A percentile compares a stretch with the other conserved stretches of the same genome.
phyloP scores from a whole-genome alignment of 106 monocot species.

The Triglochin maritima region DNA sequence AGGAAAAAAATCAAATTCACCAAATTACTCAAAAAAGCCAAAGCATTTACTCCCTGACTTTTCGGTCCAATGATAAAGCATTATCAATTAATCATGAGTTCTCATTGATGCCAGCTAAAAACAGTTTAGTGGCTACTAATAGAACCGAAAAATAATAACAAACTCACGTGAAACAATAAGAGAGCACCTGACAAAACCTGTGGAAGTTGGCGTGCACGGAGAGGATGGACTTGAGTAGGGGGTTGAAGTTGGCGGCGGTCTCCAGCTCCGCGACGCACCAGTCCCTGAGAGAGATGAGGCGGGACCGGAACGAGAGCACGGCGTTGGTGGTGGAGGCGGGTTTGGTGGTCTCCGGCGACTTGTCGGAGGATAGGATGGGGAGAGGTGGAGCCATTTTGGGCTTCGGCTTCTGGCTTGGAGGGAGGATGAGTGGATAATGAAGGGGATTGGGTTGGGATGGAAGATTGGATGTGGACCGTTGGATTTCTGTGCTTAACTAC shows the following conservation, averaged over 20 bases:
- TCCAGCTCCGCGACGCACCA: neutral
- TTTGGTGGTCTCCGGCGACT: neutral
- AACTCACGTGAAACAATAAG: neutral
- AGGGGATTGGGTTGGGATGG: neutral
- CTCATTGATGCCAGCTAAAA: neutral
- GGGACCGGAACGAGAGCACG: neutral
- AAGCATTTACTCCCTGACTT: neutral
- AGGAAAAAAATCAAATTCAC: neutral
- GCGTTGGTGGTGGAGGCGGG: neutral
- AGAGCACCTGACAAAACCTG: conserved; percentile 3
- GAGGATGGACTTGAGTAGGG: conserved; percentile 1
- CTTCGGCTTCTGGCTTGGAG: neutral
- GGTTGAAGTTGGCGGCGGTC: neutral
- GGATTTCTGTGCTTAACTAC: too few species aligned
- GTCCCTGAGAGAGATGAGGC: neutral
- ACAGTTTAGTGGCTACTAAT: neutral
- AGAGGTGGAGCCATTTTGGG: conserved; percentile 6
- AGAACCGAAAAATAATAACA: neutral
- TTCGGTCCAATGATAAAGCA: neutral
- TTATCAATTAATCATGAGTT: neutral
- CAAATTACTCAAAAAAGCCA: neutral
- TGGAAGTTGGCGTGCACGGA: neutral
- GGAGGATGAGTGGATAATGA: neutral
- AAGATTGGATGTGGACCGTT: too few species aligned
- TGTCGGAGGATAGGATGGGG: neutral